phyloP scores from a whole-genome alignment of 306 rosid genomes.

The Quillaja saponaria region DNA sequence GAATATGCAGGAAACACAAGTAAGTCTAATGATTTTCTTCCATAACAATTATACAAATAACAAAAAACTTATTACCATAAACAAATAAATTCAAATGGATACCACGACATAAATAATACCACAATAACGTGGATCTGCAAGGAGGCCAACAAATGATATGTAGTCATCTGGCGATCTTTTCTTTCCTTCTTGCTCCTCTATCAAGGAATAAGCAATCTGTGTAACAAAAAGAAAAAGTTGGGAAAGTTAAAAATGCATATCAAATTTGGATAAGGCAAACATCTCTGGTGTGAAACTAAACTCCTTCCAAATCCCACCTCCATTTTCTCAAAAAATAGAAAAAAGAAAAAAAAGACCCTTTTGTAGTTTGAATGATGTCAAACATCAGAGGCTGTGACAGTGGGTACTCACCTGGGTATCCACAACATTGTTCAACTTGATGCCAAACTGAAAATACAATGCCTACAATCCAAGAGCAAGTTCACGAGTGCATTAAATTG shows the following conservation, averaged over 20 bases:
- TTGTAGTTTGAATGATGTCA: too few species aligned
- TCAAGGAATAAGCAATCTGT: conserved; percentile 86
- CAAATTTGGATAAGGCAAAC: conserved; percentile 4
- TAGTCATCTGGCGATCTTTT: conserved; percentile 56
- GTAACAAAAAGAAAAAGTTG: conserved; percentile 22
- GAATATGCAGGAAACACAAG: conserved; percentile 32
- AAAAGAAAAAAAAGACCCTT: neutral
- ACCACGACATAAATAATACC: conserved; percentile 67
- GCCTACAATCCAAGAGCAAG: conserved; percentile 60
- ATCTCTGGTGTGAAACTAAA: conserved; percentile 9
- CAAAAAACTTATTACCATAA: conserved; percentile 23
- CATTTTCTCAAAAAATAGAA: conserved; percentile 17
- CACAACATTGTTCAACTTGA: conserved; percentile 93
- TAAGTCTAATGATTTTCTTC: conserved; percentile 25
- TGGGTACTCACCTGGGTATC: conserved; percentile 88
- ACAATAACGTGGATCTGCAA: conserved; percentile 95
- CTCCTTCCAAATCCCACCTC: conserved; percentile 4
- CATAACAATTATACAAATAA: conserved; percentile 22
- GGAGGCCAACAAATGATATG: conserved; percentile 93
- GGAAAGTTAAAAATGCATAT: neutral
- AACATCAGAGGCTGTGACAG: neutral
- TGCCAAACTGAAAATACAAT: conserved; percentile 90
- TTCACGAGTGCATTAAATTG: conserved; percentile 18
- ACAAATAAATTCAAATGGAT: conserved; percentile 41
- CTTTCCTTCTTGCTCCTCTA: conserved; percentile 96